phyloP scores from a whole-genome alignment of 208 protist species.

The Leishmania braziliensis region DNA sequence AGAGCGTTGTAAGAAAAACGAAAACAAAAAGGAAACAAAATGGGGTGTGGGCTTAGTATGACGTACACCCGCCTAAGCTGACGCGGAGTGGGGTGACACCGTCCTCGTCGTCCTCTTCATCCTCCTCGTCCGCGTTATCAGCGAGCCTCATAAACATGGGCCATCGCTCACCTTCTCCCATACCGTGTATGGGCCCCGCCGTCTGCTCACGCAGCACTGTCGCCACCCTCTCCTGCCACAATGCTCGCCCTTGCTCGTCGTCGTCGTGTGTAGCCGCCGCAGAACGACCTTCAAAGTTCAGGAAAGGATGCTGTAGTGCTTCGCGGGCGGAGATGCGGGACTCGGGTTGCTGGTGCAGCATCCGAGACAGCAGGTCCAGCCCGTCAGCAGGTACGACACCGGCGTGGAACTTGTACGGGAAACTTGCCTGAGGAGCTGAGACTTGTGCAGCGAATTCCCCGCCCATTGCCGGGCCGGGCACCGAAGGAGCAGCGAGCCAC shows the following conservation, averaged over 20 bases:
- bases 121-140: conserved; percentile 24
- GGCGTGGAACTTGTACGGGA: conserved; percentile 65
- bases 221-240: conserved; percentile 62
- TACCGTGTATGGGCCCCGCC: not conserved
- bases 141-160: conserved; percentile 36
- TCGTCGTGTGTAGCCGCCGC: conserved; percentile 18
- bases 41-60: not conserved
- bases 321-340: conserved; percentile 59
- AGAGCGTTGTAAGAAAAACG: not conserved
- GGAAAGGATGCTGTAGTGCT: conserved; percentile 72
- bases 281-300: conserved; percentile 18
- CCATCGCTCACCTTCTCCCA: not conserved
- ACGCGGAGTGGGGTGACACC: conserved; percentile 13
- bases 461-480: not conserved
- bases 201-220: conserved; percentile 13
- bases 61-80: conserved; percentile 7
- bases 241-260: conserved; percentile 31
- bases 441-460: not conserved
- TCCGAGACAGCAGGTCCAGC: conserved; percentile 66
- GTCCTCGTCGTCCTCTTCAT: conserved; percentile 17
- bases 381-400: conserved; percentile 56
- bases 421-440: conserved; percentile 34
- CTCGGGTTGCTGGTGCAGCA: conserved; percentile 61
- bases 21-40: not conserved
- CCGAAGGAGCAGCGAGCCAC: not conserved